Percentiles rank a stretch among this genome's conserved stretches.
Evolutionary conservation across 1,284 basidiomycete genomes (phyloP).

Genomic region (Microbotryomycetes sp.): DNA sequence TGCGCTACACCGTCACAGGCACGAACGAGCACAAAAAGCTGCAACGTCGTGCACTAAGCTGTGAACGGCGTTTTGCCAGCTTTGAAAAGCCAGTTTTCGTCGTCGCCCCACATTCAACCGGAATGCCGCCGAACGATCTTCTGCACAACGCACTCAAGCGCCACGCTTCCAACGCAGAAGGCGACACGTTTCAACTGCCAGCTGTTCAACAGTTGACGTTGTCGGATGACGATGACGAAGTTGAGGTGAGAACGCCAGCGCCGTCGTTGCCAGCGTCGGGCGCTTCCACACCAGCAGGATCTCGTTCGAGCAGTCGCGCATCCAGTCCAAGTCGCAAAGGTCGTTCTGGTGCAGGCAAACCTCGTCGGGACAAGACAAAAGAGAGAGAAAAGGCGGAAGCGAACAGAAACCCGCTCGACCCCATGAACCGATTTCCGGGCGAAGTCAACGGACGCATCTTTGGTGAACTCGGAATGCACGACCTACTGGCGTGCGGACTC

Average conservation of each 20-base stretch:
- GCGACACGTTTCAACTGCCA: slow-evolving; percentile 5
- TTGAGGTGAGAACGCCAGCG: slow-evolving; percentile 26
- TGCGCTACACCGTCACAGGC: no score
- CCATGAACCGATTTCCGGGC: slow-evolving; percentile 25
- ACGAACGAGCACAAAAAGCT: no score
- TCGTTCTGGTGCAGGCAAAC: slow-evolving; percentile 27
- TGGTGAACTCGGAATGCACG: slow-evolving; percentile 16
- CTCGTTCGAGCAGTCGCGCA: slow-evolving; percentile 12
- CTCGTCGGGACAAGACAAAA: slow-evolving; percentile 28
- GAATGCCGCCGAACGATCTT: slow-evolving; percentile 14
- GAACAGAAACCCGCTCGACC: slow-evolving; percentile 24
- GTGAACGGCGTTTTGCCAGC: no score
- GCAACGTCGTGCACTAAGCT: no score
- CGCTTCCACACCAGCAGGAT: slow-evolving; percentile 9
- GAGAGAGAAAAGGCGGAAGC: slow-evolving; percentile 25
- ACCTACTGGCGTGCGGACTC: slow-evolving; percentile 16
- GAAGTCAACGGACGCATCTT: slow-evolving; percentile 23
- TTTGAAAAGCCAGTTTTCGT: no score
- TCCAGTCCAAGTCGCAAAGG: slow-evolving; percentile 5
- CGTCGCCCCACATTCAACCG: neutral
- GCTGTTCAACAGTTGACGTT: slow-evolving; percentile 7
- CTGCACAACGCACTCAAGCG: slow-evolving; percentile 23
- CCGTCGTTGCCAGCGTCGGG: slow-evolving; percentile 8
- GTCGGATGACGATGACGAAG: slow-evolving; percentile 19
- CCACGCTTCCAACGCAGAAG: slow-evolving; percentile 8